Percentiles rank a stretch among this genome's conserved stretches.
Evolutionary conservation across 805 yeast species (phyloP).

Genomic region (Yarrowia phangngaensis): DNA sequence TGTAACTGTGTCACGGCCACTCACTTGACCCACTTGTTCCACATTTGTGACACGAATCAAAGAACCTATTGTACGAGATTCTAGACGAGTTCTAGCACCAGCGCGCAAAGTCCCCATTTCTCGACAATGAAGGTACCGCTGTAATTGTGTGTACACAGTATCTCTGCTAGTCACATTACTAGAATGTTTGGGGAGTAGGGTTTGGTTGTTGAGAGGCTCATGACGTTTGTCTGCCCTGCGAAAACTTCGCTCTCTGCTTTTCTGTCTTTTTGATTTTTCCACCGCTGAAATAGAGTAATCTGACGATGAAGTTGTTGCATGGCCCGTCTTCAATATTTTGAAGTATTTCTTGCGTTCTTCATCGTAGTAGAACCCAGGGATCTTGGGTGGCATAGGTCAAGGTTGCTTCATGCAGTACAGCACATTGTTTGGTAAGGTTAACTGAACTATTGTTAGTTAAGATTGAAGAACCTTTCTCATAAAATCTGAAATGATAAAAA

Average conservation of each 20-base stretch:
- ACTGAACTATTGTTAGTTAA: neutral
- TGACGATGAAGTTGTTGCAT: conserved; percentile 31
- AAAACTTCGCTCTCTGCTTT: conserved; percentile 9
- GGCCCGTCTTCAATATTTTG: conserved; percentile 32
- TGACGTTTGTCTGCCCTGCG: conserved; percentile 19
- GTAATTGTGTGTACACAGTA: conserved; percentile 24
- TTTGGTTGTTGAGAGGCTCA: conserved; percentile 25
- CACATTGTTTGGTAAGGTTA: neutral
- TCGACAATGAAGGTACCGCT: conserved; percentile 11
- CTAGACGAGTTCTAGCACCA: conserved; percentile 2
- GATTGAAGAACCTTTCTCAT: neutral
- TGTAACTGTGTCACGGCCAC: conserved; percentile 7
- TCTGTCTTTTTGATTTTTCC: conserved; percentile 29
- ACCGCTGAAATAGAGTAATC: conserved; percentile 32
- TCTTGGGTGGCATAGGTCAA: conserved; percentile 24
- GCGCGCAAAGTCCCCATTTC: conserved; percentile 12
- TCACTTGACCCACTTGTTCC: conserved; percentile 14
- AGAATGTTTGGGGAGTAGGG: conserved; percentile 19
- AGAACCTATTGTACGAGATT: neutral
- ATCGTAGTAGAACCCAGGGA: conserved; percentile 33
- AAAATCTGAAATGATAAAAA: neutral
- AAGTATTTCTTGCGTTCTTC: conserved; percentile 34
- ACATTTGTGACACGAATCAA: conserved; percentile 2
- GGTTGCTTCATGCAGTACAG: neutral
- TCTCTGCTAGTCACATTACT: conserved; percentile 26